Percentiles rank a stretch among this genome's conserved stretches.
phyloP scores from a whole-genome alignment of 2,329 filamentous ascomycete genomes.

The Gaeumannomyces tritici region DNA sequence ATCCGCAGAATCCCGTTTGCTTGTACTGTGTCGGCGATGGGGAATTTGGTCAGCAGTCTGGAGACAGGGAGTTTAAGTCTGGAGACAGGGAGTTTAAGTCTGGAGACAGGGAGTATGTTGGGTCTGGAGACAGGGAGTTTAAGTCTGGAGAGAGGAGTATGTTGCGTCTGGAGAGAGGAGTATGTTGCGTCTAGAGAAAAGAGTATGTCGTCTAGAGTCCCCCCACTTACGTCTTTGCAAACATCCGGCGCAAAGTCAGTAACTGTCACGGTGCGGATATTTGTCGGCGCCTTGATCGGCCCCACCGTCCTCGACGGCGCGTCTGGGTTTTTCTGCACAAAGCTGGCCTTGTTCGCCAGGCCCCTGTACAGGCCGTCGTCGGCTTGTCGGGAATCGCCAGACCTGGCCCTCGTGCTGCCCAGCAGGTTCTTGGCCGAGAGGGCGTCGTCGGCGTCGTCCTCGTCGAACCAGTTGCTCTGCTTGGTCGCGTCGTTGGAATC shows the following conservation, averaged over 20 bases:
- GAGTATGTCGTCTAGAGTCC: no score
- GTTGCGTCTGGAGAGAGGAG: no score
- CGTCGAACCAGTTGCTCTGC: slow-evolving; percentile 80
- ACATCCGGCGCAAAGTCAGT: slow-evolving; percentile 89
- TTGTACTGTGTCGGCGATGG: slow-evolving; percentile 14
- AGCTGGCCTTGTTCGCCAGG: slow-evolving; percentile 59
- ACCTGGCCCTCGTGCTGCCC: slow-evolving; percentile 39
- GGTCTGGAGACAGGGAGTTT: no score
- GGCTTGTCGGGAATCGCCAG: no score
- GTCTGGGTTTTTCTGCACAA: slow-evolving; percentile 74
- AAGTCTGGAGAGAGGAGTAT: no score
- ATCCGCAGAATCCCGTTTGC: slow-evolving; percentile 35
- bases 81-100: no score
- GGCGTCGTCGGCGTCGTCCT: slow-evolving; percentile 43
- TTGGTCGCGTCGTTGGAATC: slow-evolving; percentile 83
- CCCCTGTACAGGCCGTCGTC: slow-evolving; percentile 50
- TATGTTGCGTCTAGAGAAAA: no score
- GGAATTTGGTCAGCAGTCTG: background rate
- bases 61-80: no score
- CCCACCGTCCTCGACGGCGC: slow-evolving; percentile 63
- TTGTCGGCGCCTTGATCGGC: slow-evolving; percentile 79
- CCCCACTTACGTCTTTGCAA: slow-evolving; percentile 60
- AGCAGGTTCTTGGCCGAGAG: slow-evolving; percentile 44
- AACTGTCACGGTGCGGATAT: slow-evolving; percentile 81
- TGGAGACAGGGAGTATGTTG: no score